Evolutionary conservation across 2,329 filamentous ascomycete species (phyloP).

Genomic region (Coniochaeta pulveracea): DNA sequence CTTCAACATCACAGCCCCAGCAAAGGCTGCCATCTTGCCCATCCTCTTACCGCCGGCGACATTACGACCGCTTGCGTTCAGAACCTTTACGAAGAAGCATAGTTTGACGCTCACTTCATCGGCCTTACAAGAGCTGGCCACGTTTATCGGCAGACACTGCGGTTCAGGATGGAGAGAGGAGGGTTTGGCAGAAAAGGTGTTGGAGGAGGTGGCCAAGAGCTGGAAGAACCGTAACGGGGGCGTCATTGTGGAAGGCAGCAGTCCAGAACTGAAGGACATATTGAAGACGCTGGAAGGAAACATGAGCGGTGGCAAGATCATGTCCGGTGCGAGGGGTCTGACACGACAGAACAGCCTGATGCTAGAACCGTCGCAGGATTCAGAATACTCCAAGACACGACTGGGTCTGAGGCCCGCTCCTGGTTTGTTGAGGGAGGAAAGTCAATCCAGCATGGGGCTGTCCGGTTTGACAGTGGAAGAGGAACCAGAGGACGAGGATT

Average conservation of each 20-base stretch:
- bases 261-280: slow-evolving; percentile 67
- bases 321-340: slow-evolving; percentile 38
- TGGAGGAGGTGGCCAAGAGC: slow-evolving; percentile 81
- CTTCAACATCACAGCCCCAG: slow-evolving; percentile 38
- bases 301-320: slow-evolving; percentile 74
- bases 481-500: slow-evolving; percentile 42
- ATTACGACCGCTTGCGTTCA: slow-evolving; percentile 80
- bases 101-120: slow-evolving; percentile 84
- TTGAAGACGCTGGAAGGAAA: slow-evolving; percentile 74
- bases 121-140: slow-evolving; percentile 72
- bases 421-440: slow-evolving; percentile 43
- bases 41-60: slow-evolving; percentile 83
- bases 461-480: slow-evolving; percentile 43
- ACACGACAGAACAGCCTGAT: slow-evolving; percentile 54
- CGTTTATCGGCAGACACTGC: slow-evolving; percentile 87
- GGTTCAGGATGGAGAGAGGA: slow-evolving; percentile 95
- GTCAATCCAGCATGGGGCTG: slow-evolving; percentile 54
- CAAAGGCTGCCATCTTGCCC: slow-evolving; percentile 60
- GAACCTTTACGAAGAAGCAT: slow-evolving; percentile 95
- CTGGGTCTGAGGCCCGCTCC: slow-evolving; percentile 39
- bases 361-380: slow-evolving; percentile 42
- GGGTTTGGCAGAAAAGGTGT: slow-evolving; percentile 78
- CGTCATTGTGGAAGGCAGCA: slow-evolving; percentile 79
- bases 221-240: slow-evolving; percentile 89
- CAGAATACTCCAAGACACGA: slow-evolving; percentile 41